Base-by-base conservation (phyloP, 768 basidiomycete genomes). In the Hericium rajendrae region DNA sequence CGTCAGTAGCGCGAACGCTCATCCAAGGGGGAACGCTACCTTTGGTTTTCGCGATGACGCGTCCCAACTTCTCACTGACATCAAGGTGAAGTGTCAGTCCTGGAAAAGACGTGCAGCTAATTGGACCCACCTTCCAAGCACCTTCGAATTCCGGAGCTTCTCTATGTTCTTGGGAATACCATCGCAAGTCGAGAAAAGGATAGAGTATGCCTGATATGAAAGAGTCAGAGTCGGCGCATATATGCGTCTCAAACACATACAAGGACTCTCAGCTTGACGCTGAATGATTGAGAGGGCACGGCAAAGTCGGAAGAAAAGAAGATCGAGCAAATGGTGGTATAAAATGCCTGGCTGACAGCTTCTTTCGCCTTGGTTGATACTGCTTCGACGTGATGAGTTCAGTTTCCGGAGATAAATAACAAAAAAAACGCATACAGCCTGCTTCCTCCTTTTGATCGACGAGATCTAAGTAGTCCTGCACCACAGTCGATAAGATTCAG, bases 291-390 rank as follows among this genome's bases (percentile, higher is more conserved):
- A 15, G 55, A 13, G 8, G 54, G 53, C 6, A 58, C 38, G 13
- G 57, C 3, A 40, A 18, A 22, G 15, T 52, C 37, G 15, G 10
- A 12, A 26, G 57, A 56, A 57, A 62, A 62, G 52, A 62, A 58
- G 16, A 55, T 57, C 38, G 51, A 41, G 13, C 62, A 61, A 26
- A 60, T 48, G 37, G 58, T 55, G 9, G 62, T 48, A 51, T 61
- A 61, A 55, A 56, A 62, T 2, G 62, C 60, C 51, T 62, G 57
- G 2, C 57, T 60, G 12, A 61, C 60, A 22, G 26, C n/a, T 8
- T 48, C n/a, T 54, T 61, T 62, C 22, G 53, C 61, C 53, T 56
- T 55, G 18, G 57, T 59, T 60, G 51, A 39, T 2, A 32, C 8
- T 22, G 22, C 22, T 11, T 48, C 28, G 53, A 18, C 16, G 28